phyloP scores from a whole-genome alignment of 2,329 filamentous ascomycete genomes.

The Cercospora sp. region DNA sequence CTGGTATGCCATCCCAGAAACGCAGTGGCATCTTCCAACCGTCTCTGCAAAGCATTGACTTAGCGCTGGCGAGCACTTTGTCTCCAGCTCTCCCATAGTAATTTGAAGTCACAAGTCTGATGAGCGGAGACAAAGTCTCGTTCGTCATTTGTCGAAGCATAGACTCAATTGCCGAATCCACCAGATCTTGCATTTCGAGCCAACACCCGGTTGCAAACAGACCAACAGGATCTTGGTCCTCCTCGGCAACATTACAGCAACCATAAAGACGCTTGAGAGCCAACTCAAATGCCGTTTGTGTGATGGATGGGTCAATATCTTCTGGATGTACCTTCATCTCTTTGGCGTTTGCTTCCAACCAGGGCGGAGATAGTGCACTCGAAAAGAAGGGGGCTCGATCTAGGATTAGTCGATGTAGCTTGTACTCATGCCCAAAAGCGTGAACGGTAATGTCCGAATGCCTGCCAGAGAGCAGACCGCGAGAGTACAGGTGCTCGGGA shows the following conservation, averaged over 20 bases:
- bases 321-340: constrained; percentile 56
- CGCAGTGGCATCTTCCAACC: constrained; percentile 57
- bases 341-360: constrained; percentile 54
- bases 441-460: constrained; percentile 57
- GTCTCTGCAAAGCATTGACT: constrained; percentile 59
- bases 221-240: constrained; percentile 55
- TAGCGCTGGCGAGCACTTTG: constrained; percentile 57
- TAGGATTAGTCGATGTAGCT: constrained; percentile 56
- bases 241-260: constrained; percentile 49
- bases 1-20: constrained; percentile 59
- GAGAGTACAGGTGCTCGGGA: constrained; percentile 54
- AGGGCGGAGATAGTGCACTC: constrained; percentile 56
- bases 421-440: constrained; percentile 55
- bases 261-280: constrained; percentile 58
- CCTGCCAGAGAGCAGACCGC: constrained; percentile 53
- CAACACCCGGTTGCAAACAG: constrained; percentile 59
- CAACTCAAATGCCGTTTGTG: constrained; percentile 54
- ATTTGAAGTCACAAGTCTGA: constrained; percentile 56
- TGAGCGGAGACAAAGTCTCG: constrained; percentile 50
- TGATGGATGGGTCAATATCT: constrained; percentile 56
- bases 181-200: constrained; percentile 59
- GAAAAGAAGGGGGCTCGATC: constrained; percentile 59
- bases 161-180: constrained; percentile 55
- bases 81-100: constrained; percentile 59
- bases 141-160: constrained; percentile 58